A percentile compares a stretch with the other conserved stretches of the same genome.
Conservation (phyloP, 345 rosid species). For the Noccaea caerulescens region DNA sequence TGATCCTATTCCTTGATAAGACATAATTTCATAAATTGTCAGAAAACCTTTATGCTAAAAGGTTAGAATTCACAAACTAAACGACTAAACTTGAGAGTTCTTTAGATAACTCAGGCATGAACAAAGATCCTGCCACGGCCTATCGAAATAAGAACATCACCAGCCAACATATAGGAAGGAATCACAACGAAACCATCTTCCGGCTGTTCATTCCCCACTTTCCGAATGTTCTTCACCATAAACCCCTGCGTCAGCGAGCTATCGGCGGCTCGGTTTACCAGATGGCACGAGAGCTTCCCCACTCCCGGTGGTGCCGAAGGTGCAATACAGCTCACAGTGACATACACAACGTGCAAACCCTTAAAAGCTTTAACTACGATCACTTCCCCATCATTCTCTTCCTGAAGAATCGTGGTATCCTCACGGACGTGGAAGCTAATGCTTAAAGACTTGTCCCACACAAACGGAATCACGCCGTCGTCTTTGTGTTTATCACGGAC, state of each 20-base stretch:
- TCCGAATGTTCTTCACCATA: constrained; percentile 31
- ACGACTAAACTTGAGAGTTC: not conserved
- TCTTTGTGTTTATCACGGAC: constrained; percentile 47
- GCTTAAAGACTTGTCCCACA: not conserved
- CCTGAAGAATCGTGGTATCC: constrained; percentile 19
- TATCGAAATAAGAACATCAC: constrained; percentile 2
- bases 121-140: constrained; percentile 7
- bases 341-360: constrained; percentile 32
- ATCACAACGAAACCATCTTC: constrained; percentile 24
- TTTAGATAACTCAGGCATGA: not conserved
- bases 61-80: not conserved
- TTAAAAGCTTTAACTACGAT: constrained; percentile 43
- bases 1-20: not conserved
- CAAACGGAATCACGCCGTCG: constrained; percentile 10
- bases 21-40: not conserved
- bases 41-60: constrained; percentile 1
- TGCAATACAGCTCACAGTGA: constrained; percentile 42
- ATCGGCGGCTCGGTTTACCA: not conserved
- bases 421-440: constrained; percentile 12
- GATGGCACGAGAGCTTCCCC: constrained; percentile 7
- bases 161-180: constrained; percentile 25
- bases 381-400: constrained; percentile 27
- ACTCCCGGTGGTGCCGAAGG: constrained; percentile 14
- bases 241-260: constrained; percentile 14
- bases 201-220: constrained; percentile 10